Percentiles rank a stretch among this genome's conserved stretches.
Conservation (phyloP, 441 rosid species). For the Brassica hybrid region DNA sequence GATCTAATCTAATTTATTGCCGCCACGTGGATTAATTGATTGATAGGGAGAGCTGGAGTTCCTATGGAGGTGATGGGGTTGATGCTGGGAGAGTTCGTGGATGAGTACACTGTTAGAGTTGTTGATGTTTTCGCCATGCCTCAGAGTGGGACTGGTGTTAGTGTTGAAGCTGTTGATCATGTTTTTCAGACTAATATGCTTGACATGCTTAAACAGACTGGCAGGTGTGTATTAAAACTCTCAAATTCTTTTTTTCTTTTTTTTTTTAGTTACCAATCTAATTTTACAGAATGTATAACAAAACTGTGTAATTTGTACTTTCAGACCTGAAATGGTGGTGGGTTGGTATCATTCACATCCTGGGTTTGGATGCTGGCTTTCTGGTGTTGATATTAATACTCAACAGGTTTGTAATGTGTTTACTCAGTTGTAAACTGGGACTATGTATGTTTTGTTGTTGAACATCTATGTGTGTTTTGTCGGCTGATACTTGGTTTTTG, state of each 20-base stretch:
- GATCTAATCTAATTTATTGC: not conserved
- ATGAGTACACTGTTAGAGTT: conserved; percentile 94
- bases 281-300: not conserved
- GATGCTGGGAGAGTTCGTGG: conserved; percentile 99
- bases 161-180: conserved; percentile 99
- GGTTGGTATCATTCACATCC: conserved; percentile 99
- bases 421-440: not conserved
- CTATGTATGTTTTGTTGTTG: not conserved
- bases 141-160: conserved; percentile 99
- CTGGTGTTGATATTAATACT: conserved; percentile 97
- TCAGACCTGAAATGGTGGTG: conserved; percentile 98
- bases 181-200: conserved; percentile 98
- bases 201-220: conserved; percentile 99
- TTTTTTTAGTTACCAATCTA: not conserved
- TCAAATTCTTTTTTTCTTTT: not conserved
- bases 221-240: conserved; percentile 54
- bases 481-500: not conserved
- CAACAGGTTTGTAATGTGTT: conserved; percentile 66
- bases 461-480: not conserved
- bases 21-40: conserved; percentile 22
- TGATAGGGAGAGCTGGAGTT: conserved; percentile 94
- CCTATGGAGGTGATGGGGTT: conserved; percentile 99
- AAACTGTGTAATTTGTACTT: not conserved
- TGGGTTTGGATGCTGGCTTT: conserved; percentile 99
- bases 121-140: conserved; percentile 99